These are phyloP conservation scores for Alternaria burnsii DNA, from an alignment of 2,329 filamentous ascomycete genomes.

Conservation along the genomic window DNA sequence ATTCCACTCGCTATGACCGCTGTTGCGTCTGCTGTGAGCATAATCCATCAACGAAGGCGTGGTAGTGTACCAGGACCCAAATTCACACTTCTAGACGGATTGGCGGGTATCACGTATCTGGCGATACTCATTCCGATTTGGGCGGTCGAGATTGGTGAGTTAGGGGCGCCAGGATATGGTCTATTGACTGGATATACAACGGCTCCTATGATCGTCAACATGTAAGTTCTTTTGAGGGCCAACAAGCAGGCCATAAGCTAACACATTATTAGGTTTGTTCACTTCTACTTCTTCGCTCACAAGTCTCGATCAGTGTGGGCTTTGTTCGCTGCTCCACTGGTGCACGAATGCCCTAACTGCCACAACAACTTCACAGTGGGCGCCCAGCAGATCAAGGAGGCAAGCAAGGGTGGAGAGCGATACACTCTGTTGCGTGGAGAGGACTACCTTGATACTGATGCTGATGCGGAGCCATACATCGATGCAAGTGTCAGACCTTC, in stretches of 20 bases:
- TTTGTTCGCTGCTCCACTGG: not conserved
- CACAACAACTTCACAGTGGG: constrained; percentile 15
- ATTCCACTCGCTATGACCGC: constrained; percentile 24
- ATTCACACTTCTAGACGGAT: constrained; percentile 17
- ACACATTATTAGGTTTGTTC: constrained; percentile 17
- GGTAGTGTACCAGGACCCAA: constrained; percentile 2
- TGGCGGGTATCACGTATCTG: constrained; percentile 14
- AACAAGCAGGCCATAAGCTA: not conserved
- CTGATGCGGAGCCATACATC: constrained; percentile 20
- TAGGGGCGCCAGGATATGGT: constrained; percentile 13
- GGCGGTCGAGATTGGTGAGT: constrained; percentile 12
- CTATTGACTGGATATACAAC: constrained; percentile 28
- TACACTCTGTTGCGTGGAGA: constrained; percentile 32
- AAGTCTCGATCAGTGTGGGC: constrained; percentile 9
- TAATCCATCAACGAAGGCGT: constrained; percentile 11
- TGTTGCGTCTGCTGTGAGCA: constrained; percentile 11
- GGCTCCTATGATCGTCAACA: constrained; percentile 31
- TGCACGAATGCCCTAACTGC: constrained; percentile 30
- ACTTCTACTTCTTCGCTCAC: constrained; percentile 18
- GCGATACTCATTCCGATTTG: constrained; percentile 24
- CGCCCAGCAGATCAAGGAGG: not conserved
- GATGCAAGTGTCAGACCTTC: constrained; percentile 10
- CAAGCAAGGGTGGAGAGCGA: constrained; percentile 11
- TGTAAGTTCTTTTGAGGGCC: constrained; percentile 6
- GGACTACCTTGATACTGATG: constrained; percentile 26